Base-by-base conservation (phyloP, 106 monocot genomes). In the Acorus calamus region DNA sequence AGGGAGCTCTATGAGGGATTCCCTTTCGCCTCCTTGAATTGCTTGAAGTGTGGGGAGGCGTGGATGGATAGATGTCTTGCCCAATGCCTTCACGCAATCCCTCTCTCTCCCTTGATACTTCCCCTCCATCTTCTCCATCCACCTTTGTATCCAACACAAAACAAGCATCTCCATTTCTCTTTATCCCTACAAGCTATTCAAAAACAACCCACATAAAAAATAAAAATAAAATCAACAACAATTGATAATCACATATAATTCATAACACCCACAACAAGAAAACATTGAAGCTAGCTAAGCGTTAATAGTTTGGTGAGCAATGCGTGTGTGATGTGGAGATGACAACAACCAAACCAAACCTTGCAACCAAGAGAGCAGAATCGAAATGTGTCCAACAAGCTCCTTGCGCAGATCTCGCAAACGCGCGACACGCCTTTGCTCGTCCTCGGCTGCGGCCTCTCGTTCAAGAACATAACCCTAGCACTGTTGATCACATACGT, bases 401-500 rank as follows among this genome's bases (percentile, higher is more conserved):
- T 69, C n/a, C 92, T 63, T 7, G 71, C 50, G 76, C 92, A 93
- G 80, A 85, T 81, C 83, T 93, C 88, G 65, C 92, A 93, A 14
- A 62, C 55, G 80, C 82, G 79, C 0, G 81, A 66, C 4, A 75
- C 64, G 7, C 66, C 70, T 50, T 70, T 56, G 49, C 56, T 66
- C 11, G 69, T 66, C 56, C 80, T 77, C 8, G 86, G 90, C 80
- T 90, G 90, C 2, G 90, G 90, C 3, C 90, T 74, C 78, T 86
- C 83, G 78, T 90, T 90, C 55, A 90, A 80, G 74, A 90, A 90
- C 28, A 90, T 58, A 11, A 90, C 90, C 2, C 80, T 67, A 3
- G 92, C 88, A 74, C 92, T 93, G 80, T 93, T 93, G 75, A 93
- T 93, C 55, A 93, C 92, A 65, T 93, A 93, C 6, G 88, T 92